Base-by-base conservation (phyloP, 495 filamentous ascomycete species). In the Viridothelium virens region DNA sequence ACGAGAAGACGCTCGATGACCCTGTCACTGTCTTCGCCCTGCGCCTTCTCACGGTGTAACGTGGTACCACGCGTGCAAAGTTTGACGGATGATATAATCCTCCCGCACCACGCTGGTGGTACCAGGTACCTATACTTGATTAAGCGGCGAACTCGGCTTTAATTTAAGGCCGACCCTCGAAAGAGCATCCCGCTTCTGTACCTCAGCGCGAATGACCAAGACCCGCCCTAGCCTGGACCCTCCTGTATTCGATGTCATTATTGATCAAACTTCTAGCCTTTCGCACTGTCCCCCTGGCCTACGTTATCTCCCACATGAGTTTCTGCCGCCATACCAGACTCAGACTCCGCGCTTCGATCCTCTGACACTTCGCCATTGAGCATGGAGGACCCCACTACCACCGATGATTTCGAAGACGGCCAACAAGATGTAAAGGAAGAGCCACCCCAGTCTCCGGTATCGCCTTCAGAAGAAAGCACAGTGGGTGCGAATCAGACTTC, bases 391-490 rank as follows among this genome's bases (percentile, higher is more conserved):
- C 31, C 53, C 5, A 31, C 31, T 2, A 59, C 53, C 11, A 59
- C 53, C 11, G 53, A 59, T 3, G 25, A 5, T 14, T 59, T 59
- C 25, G 53, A 59, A 5, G 53, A 59, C 2, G 53, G 25, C 2
- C 53, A 11, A 33, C 25, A 59, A 5, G 53, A 59, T 18, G 53
- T 59, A 18, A 59, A 59, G 53, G 25, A 59, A 59, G 53, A 59
- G 14, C 31, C 18, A 7, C 33, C 10, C 10, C 5, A 3, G 11
- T 59, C 53, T 9, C 53, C 53, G n/a, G 4, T 9, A 7, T 59
- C 53, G 53, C 25, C 18, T 3, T 59, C 53, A 7, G 53, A 59
- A 33, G 53, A 59, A 6, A 36, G 31, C 25, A 36, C 53, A 31
- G 53, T 10, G 7, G 53, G 31, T 31, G 53, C 53, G 10, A 59